These are phyloP conservation scores for Suillus paluster DNA, from an alignment of 768 basidiomycete species.

Conservation along the genomic window DNA sequence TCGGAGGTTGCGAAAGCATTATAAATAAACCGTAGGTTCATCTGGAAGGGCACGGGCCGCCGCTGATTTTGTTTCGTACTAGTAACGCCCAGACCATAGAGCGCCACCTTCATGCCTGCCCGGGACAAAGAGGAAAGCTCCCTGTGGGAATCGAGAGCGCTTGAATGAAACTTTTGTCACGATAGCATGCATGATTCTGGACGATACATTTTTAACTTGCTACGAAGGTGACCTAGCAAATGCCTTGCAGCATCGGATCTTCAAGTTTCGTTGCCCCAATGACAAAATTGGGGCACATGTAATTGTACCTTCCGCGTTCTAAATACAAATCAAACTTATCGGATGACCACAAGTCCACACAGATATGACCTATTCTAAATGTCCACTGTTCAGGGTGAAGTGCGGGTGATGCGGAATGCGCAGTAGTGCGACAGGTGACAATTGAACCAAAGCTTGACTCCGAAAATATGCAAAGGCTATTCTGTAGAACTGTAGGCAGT, in stretches of 20 bases:
- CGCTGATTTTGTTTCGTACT: neutral
- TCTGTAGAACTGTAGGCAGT: neutral
- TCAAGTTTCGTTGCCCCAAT: neutral
- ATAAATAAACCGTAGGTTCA: slow-evolving; percentile 54
- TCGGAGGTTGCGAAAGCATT: slow-evolving; percentile 56
- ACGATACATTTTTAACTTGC: neutral
- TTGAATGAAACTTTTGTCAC: neutral
- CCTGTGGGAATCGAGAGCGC: neutral
- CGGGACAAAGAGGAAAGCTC: slow-evolving; percentile 3
- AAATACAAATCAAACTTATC: neutral
- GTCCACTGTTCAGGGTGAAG: neutral
- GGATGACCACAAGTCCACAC: neutral
- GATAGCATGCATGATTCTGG: neutral
- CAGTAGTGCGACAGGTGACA: neutral
- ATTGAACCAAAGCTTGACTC: neutral
- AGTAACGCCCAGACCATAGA: slow-evolving; percentile 3
- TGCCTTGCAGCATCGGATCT: neutral
- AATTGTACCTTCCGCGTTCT: neutral
- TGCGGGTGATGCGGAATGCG: neutral
- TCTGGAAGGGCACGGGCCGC: too few relatives aligned
- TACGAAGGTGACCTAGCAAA: neutral
- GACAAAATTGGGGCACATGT: neutral
- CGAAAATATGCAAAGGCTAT: neutral
- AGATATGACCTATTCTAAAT: neutral
- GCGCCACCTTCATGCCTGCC: neutral